Base-by-base conservation (phyloP, 2,329 filamentous ascomycete genomes). In the Lomentospora prolificans region DNA sequence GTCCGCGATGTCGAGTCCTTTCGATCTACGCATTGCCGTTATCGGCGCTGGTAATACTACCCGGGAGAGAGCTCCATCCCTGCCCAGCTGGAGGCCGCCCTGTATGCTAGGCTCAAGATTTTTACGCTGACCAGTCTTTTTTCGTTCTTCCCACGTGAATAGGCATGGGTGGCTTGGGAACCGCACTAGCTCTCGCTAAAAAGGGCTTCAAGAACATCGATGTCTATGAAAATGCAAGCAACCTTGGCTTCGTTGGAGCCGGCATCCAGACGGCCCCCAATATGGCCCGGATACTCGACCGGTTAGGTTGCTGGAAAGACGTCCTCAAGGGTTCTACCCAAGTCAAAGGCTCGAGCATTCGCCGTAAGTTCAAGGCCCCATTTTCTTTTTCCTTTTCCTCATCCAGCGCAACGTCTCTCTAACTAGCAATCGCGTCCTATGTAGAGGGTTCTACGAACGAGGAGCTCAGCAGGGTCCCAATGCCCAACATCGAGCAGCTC, bases 231-330 rank as follows among this genome's bases (percentile, higher is more conserved):
- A 80, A 77, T 33, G 87, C 87, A 0, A 80, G 84, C 3, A 80
- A 82, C 60, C 76, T 92, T 3, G 88, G 88, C 4, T 92, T 92
- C 63, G 87, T 92, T 1, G 89, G 89, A 24, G 89, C 89, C 1
- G 89, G 89, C 4, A 92, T 94, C 61, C 89, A 95, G 66, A 76
- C 92, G 57, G 87, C 89, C 0, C 89, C 89, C 0, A 95, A 94
- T 61, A 87, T 92, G 78, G 84, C 85, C 3, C 80, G 87, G 2
- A 86, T 94, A 7, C 76, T 94, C 10, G 84, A 89, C 64, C 74
- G 77, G 12, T 72, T 91, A 39, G 88, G 85, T 8, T 86, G 86
- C 57, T 92, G 88, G 87, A 70, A 77, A 17, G 75, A 77, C 14
- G 89, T 94, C 59, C 81, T 81, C 60, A 77, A 74, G 36, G 86